Base-by-base conservation (phyloP, 2,329 filamentous ascomycete genomes). In the Trichoderma endophyticum region DNA sequence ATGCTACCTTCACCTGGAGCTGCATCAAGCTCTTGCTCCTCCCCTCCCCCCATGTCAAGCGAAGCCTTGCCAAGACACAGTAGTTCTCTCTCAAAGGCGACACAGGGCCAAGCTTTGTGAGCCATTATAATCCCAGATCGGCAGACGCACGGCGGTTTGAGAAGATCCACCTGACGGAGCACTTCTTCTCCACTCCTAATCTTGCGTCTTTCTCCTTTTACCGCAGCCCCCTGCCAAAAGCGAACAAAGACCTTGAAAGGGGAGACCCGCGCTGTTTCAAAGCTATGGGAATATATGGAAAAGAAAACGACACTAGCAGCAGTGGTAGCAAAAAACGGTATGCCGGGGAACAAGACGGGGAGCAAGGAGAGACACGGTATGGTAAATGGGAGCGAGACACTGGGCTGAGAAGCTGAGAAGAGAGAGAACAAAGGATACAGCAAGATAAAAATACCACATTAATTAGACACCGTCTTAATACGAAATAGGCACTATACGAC, bases 41-140 rank as follows among this genome's bases (percentile, higher is more conserved):
- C 18, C 62, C 30, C 28, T 5, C 11, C 43, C 18, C 43, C 43
- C 43, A 51, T 51, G n/a, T 21, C 43, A 51, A 2, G 36, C 57
- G 64, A 67, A 34, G 43, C 63, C 63, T 36, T 39, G 64, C 51
- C 64, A 67, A 57, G 64, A 39, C 34, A 63, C 26, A 51, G 43
- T 48, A 26, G 61, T 26, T 30, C 24, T n/a, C 43, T 26, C 24
- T n/a, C 26, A 65, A 57, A 59, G 32, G 64, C 26, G 56, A 28
- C 54, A 63, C n/a, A 51, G 51, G 68, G 68, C 61, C 68, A 71
- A 59, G 69, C 54, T 68, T 60, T 43, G 36, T 21, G 34, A 43
- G 36, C 36, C 21, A 48, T 59, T 24, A 30, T 15, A 39, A 34
- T 81, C 30, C 80, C 80, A 63, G 68, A 70, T 70, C 68, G 68